A percentile compares a stretch with the other conserved stretches of the same genome.
Evolutionary conservation across 139 green algal species (phyloP).

Genomic region (Trebouxia sp.): DNA sequence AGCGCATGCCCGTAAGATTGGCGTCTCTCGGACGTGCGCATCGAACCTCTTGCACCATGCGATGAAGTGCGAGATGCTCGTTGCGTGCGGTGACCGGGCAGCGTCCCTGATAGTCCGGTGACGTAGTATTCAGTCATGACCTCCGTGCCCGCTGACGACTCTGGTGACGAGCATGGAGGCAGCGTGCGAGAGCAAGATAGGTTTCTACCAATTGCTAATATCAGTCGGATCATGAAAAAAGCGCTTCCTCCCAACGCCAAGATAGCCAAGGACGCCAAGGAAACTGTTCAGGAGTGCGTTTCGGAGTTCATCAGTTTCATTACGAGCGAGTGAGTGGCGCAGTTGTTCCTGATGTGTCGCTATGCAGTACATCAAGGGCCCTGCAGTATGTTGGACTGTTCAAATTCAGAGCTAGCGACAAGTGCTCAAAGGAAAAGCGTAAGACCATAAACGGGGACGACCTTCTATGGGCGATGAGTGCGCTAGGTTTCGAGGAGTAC

Average conservation of each 20-base stretch:
- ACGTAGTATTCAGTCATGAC: neutral
- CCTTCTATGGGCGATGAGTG: constrained; percentile 97
- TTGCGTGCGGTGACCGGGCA: too few species aligned
- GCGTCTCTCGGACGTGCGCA: too few species aligned
- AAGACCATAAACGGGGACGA: constrained; percentile 99
- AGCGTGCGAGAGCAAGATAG: constrained; percentile 70
- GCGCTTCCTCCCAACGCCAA: constrained; percentile 88
- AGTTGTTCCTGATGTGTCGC: too few species aligned
- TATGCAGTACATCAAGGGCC: neutral
- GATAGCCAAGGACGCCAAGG: constrained; percentile 99
- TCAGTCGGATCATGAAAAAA: constrained; percentile 99
- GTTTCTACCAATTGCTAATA: constrained; percentile 99
- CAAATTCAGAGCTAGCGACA: constrained; percentile 93
- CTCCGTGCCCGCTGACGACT: neutral
- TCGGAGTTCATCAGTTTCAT: constrained; percentile 99
- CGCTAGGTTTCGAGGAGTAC: constrained; percentile 97
- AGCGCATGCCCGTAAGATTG: too few species aligned
- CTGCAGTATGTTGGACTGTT: neutral
- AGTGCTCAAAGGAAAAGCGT: constrained; percentile 96
- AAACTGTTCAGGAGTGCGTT: constrained; percentile 98
- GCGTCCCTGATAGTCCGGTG: too few species aligned
- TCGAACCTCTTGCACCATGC: too few species aligned
- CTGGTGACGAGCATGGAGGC: neutral
- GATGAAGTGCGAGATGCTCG: too few species aligned
- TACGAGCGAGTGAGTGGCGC: constrained; percentile 98